Evolutionary conservation across 805 yeast genomes (phyloP).

Genomic region (Saccharomycopsis microspora): DNA sequence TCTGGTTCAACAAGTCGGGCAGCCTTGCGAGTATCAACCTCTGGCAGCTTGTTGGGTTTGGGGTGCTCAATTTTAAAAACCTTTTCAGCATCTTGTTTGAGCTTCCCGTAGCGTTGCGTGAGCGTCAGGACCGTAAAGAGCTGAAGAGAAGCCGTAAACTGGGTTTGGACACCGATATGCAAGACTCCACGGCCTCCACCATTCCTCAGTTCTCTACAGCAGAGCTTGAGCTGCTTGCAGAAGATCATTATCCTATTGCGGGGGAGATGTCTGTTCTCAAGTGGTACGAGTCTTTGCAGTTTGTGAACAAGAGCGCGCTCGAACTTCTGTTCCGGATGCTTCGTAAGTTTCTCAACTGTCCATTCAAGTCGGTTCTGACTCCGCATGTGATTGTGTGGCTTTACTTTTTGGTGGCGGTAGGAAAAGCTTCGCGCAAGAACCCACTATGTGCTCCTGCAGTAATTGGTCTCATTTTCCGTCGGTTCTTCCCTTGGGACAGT

Average conservation of each 20-base stretch:
- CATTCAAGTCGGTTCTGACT: conserved; percentile 49
- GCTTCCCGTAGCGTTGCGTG: conserved; percentile 60
- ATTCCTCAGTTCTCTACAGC: conserved; percentile 1
- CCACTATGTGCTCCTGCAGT: conserved; percentile 35
- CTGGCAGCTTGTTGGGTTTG: conserved; percentile 67
- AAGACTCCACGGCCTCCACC: not conserved
- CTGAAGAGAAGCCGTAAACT: conserved; percentile 35
- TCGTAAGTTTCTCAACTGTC: conserved; percentile 57
- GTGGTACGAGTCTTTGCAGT: conserved; percentile 49
- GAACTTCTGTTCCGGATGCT: conserved; percentile 62
- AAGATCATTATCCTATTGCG: conserved; percentile 19
- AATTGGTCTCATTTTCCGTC: conserved; percentile 38
- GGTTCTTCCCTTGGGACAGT: conserved; percentile 59
- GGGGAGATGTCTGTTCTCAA: conserved; percentile 24
- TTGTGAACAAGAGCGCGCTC: conserved; percentile 50
- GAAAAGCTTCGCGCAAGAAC: conserved; percentile 36
- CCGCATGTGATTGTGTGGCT: conserved; percentile 73
- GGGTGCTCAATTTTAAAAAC: conserved; percentile 45
- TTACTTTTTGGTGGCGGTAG: conserved; percentile 56
- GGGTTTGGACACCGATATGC: not conserved
- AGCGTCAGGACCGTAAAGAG: conserved; percentile 62
- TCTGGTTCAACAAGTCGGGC: conserved; percentile 70
- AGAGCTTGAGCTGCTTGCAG: conserved; percentile 8
- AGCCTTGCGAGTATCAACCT: conserved; percentile 69
- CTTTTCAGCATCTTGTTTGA: conserved; percentile 70